Evolutionary conservation across 257 asterid genomes (phyloP).

Genomic region (Ajuga chamaepitys): DNA sequence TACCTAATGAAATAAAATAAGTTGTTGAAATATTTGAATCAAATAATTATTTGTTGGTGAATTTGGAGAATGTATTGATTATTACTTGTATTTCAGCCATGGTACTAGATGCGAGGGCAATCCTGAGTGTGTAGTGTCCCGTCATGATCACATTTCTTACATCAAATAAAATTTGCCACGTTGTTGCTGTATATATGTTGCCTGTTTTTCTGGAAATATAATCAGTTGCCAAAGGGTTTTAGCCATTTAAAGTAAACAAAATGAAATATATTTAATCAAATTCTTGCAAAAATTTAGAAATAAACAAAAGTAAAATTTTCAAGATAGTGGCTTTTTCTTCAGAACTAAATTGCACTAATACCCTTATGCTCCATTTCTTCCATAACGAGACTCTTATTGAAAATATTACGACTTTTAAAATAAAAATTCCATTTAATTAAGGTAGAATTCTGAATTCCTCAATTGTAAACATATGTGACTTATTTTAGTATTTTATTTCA

Average conservation of each 20-base stretch:
- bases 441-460: no score
- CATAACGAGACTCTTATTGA: no score
- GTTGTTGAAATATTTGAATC: not conserved
- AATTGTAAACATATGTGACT: no score
- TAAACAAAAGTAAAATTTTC: no score
- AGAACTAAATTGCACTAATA: no score
- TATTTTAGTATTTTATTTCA: no score
- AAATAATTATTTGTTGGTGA: not conserved
- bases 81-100: constrained; percentile 35
- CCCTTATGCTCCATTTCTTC: no score
- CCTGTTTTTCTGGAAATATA: constrained; percentile 27
- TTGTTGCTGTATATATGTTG: constrained; percentile 16
- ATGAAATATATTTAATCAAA: no score
- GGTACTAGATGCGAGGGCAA: constrained; percentile 59
- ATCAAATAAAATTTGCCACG: constrained; percentile 47
- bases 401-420: no score
- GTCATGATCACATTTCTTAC: not conserved
- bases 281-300: no score
- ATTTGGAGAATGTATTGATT: not conserved
- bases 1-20: constrained; percentile 24
- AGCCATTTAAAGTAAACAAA: not conserved
- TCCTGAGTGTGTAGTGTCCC: constrained; percentile 34
- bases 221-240: not conserved
- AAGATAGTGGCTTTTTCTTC: no score
- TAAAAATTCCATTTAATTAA: no score